Base-by-base conservation (phyloP, 73 alveolate genomes). In the Paramecium bursaria region DNA sequence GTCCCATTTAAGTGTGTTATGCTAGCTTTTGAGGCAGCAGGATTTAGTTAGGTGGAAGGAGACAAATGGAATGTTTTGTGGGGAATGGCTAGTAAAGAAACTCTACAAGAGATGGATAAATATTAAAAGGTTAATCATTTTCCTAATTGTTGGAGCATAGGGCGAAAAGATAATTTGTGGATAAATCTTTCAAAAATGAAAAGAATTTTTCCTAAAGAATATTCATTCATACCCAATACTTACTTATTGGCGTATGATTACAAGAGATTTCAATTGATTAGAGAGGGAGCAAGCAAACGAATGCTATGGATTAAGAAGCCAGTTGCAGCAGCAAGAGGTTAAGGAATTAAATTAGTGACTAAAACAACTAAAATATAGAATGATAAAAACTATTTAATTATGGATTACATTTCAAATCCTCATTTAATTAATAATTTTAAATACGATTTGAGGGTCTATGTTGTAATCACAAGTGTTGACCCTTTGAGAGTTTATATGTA, bases 401-500 rank as follows among this genome's bases (percentile, higher is more conserved):
- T 96, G 29, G 92, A 95, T 75, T 96, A 95, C 74, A 60, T 96
- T 22, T 35, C 86, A 10, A 94, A 96, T 61, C 99, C 99, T 50
- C 99, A 96, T 86, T 75, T 94, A 30, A 87, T 96, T 6, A 91
- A 95, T 19, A 98, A 97, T 47, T 89, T 85, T 73, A 96, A 96
- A 88, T 96, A 94, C 48, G 99, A 96, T 89, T 74, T 96, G 44
- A 92, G 98, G 74, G 87, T 95, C 29, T 95, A 95, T 85, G 97
- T 95, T 26, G 74, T 91, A 33, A 97, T 95, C 7, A 94, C 98
- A 3, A 91, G 98, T 73, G 95, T 87, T 79, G 98, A 92, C 57
- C 99, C 99, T 1, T 90, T 97, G 42, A 93, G 97, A 74, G 90
- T 97, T 25, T 97, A 91, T 80, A 86, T 97, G 74, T 96, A 90